Evolutionary conservation across 2,329 filamentous ascomycete species (phyloP).

Genomic region (Penicillium frequentans): DNA sequence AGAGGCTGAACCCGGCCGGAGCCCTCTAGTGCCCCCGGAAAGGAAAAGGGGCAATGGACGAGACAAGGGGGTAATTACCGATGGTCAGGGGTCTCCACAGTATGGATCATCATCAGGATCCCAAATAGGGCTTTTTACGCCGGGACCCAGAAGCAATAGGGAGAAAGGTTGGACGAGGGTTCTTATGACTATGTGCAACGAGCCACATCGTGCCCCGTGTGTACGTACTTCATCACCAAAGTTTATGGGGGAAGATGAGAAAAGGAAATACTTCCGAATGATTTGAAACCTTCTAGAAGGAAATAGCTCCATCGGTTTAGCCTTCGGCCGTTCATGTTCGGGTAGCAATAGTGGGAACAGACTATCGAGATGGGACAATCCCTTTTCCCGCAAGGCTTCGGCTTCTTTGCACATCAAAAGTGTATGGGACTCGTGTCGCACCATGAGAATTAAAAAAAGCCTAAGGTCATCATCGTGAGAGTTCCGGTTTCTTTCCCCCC

Average conservation of each 20-base stretch:
- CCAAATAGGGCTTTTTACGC: neutral
- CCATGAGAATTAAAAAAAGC: slow-evolving; percentile 7
- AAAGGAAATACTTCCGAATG: neutral
- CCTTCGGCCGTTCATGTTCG: slow-evolving; percentile 26
- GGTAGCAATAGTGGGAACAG: slow-evolving; percentile 23
- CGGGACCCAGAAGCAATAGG: neutral
- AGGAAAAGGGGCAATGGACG: slow-evolving; percentile 14
- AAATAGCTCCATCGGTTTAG: slow-evolving; percentile 21
- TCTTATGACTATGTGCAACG: slow-evolving; percentile 9
- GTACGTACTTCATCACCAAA: neutral
- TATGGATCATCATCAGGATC: slow-evolving; percentile 6
- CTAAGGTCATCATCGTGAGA: neutral
- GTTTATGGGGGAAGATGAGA: neutral
- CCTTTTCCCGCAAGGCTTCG: neutral
- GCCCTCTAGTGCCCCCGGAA: slow-evolving; percentile 15
- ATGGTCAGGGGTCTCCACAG: slow-evolving; percentile 8
- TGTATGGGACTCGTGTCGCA: slow-evolving; percentile 10
- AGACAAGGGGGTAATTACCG: slow-evolving; percentile 20
- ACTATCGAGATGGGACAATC: slow-evolving; percentile 21
- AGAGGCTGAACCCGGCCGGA: slow-evolving; percentile 20
- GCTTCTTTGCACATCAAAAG: neutral
- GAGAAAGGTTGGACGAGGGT: slow-evolving; percentile 4
- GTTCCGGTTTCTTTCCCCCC: neutral
- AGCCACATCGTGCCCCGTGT: slow-evolving; percentile 16
- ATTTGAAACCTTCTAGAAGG: slow-evolving; percentile 37